These are phyloP conservation scores for Trametes sanguinea DNA, from an alignment of 768 basidiomycete genomes.

Conservation along the genomic window DNA sequence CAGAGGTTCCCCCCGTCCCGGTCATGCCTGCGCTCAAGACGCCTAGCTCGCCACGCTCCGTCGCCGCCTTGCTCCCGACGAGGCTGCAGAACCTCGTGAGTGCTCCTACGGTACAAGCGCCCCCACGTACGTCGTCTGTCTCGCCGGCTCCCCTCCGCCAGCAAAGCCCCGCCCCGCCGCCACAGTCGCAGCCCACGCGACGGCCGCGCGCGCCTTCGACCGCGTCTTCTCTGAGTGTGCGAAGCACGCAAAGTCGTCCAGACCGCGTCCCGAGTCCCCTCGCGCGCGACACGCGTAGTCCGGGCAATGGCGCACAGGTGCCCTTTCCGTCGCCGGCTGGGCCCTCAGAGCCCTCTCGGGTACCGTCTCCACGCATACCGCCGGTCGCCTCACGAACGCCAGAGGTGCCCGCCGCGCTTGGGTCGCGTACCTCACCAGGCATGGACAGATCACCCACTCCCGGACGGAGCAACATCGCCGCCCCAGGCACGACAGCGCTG, in stretches of 20 bases:
- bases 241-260: constrained; percentile 18
- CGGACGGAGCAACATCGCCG: constrained; percentile 12
- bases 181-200: constrained; percentile 10
- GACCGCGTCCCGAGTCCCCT: constrained; percentile 26
- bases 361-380: constrained; percentile 13
- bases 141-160: constrained; percentile 21
- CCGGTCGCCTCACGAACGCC: constrained; percentile 14
- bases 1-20: constrained; percentile 45
- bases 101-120: constrained; percentile 16
- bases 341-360: constrained; percentile 15
- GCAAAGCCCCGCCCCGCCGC: constrained; percentile 21
- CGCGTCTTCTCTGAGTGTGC: constrained; percentile 21
- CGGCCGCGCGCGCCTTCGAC: constrained; percentile 29
- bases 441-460: constrained; percentile 22
- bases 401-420: constrained; percentile 8
- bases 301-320: constrained; percentile 17
- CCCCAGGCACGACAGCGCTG: constrained; percentile 3
- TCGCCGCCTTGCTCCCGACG: constrained; percentile 49
- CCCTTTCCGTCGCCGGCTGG: constrained; percentile 24
- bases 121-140: constrained; percentile 15
- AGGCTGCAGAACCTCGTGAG: constrained; percentile 50
- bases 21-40: constrained; percentile 39
- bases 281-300: constrained; percentile 5
- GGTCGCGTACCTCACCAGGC: constrained; percentile 22
- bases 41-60: constrained; percentile 43